phyloP scores from a whole-genome alignment of 2,329 filamentous ascomycete species.

The Aphanocladium album region DNA sequence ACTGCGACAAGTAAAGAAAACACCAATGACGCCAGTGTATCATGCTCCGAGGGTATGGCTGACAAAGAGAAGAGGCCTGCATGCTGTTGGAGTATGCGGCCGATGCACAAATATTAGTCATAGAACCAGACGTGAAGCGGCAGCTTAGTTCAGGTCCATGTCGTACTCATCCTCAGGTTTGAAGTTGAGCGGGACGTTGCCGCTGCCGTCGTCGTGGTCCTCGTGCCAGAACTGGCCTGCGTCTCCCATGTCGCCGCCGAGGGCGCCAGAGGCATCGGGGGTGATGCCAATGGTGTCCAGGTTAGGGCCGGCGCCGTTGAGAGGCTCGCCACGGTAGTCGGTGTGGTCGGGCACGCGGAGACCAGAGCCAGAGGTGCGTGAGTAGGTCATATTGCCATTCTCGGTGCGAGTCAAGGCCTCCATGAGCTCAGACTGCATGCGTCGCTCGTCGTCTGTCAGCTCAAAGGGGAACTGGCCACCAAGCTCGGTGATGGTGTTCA shows the following conservation, averaged over 20 bases:
- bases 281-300: constrained; percentile 34
- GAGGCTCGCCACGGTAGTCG: constrained; percentile 76
- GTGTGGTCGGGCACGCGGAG: constrained; percentile 91
- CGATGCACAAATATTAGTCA: constrained; percentile 28
- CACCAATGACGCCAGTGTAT: constrained; percentile 11
- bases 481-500: constrained; percentile 66
- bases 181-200: constrained; percentile 64
- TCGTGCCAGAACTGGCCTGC: constrained; percentile 60
- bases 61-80: background rate
- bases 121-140: background rate
- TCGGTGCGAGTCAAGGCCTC: constrained; percentile 82
- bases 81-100: constrained; percentile 8
- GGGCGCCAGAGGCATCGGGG: constrained; percentile 31
- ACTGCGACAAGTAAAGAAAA: background rate
- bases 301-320: constrained; percentile 43
- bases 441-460: constrained; percentile 83
- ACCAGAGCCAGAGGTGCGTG: constrained; percentile 75
- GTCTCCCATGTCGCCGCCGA: constrained; percentile 44
- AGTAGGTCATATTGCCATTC: constrained; percentile 71
- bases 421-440: constrained; percentile 90
- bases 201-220: constrained; percentile 67
- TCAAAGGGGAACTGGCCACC: constrained; percentile 76
- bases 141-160: constrained; percentile 60
- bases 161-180: constrained; percentile 94
- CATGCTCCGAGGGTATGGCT: constrained; percentile 2